Evolutionary conservation across 2,329 filamentous ascomycete genomes (phyloP).

Genomic region (Phialophora chinensis): DNA sequence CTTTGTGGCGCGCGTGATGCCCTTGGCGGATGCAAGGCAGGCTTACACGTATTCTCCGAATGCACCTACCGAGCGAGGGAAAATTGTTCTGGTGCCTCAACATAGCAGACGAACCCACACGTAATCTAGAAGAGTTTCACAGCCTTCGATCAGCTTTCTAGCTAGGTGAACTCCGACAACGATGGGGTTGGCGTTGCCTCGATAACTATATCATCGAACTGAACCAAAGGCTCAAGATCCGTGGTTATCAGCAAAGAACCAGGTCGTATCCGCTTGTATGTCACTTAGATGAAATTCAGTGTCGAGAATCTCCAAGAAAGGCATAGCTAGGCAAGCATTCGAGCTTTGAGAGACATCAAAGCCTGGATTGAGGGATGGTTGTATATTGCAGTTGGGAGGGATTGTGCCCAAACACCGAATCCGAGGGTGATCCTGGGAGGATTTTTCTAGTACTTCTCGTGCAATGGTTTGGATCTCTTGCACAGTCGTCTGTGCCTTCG

Average conservation of each 20-base stretch:
- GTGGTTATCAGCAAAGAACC: not conserved
- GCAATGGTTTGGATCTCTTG: slow-evolving; percentile 51
- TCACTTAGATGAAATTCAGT: not conserved
- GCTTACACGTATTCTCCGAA: slow-evolving; percentile 39
- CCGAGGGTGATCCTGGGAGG: not conserved
- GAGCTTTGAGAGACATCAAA: not conserved
- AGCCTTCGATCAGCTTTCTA: not conserved
- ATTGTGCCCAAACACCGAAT: not conserved
- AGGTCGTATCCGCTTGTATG: slow-evolving; percentile 1
- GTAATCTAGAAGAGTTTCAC: not conserved
- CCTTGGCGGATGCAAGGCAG: slow-evolving; percentile 32
- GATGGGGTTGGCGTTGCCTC: not conserved
- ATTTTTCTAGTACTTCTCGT: slow-evolving; percentile 41
- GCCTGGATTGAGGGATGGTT: not conserved
- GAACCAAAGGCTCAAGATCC: not conserved
- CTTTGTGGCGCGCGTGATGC: slow-evolving; percentile 38
- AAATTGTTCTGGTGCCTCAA: slow-evolving; percentile 37
- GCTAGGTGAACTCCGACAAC: not conserved
- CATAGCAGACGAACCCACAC: not conserved
- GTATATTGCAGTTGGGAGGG: not conserved
- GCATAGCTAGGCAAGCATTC: not conserved
- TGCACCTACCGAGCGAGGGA: slow-evolving; percentile 36
- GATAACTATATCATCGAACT: not conserved
- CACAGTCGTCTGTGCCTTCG: slow-evolving; percentile 46
- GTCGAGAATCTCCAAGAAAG: not conserved